phyloP scores from a whole-genome alignment of 129 eudicot genomes.

The Silybum marianum region DNA sequence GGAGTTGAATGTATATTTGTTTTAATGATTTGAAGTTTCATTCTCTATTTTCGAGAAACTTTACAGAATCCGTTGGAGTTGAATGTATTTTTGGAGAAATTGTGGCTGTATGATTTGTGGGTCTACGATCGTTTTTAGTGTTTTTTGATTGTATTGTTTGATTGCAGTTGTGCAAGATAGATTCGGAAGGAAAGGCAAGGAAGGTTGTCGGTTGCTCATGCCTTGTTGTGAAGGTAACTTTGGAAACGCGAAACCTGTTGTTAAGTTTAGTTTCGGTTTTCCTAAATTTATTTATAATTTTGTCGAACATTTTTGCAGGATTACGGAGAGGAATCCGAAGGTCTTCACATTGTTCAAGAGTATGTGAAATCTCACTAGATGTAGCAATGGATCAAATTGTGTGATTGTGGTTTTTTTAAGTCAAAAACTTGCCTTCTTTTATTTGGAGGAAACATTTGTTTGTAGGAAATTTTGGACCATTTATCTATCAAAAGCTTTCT shows the following conservation, averaged over 20 bases:
- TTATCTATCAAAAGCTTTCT: slow-evolving; percentile 2
- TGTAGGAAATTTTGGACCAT: slow-evolving; percentile 30
- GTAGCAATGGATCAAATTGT: background rate
- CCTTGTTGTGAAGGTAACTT: slow-evolving; percentile 87
- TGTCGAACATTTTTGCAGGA: slow-evolving; percentile 22
- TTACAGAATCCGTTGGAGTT: too few species aligned
- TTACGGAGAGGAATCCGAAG: slow-evolving; percentile 89
- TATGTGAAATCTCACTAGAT: slow-evolving; percentile 75
- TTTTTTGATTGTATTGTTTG: background rate
- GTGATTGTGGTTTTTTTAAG: slow-evolving; percentile 12
- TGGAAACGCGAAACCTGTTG: background rate
- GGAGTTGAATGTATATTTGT: too few species aligned
- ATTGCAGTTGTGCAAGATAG: slow-evolving; percentile 93
- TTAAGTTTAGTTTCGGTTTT: background rate
- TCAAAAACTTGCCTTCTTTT: background rate
- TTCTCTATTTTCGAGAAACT: too few species aligned
- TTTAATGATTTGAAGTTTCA: too few species aligned
- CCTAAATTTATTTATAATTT: background rate
- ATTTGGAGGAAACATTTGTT: slow-evolving; percentile 6
- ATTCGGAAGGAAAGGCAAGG: slow-evolving; percentile 95
- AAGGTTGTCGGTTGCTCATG: slow-evolving; percentile 95
- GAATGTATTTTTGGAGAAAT: too few species aligned
- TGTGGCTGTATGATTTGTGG: background rate
- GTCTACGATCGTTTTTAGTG: background rate
- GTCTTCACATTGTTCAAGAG: slow-evolving; percentile 83